A percentile compares a stretch with the other conserved stretches of the same genome.
Conservation (phyloP, 164 flowering plant genomes). For the Annona squamosa region DNA sequence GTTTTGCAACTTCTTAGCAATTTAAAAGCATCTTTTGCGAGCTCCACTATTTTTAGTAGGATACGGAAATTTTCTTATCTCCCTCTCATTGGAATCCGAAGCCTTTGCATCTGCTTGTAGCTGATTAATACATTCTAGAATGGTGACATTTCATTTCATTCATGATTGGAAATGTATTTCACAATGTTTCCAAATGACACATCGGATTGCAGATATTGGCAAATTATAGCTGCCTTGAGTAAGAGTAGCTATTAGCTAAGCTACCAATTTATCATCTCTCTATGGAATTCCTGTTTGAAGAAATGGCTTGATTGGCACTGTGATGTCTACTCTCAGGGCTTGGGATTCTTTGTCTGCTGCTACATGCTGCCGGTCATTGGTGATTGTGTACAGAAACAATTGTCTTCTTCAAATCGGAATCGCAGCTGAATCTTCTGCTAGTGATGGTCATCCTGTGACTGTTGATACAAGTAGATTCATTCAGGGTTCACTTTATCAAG, state of each 20-base stretch:
- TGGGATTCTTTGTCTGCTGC: slow-evolving; percentile 73
- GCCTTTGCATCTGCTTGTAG: no score
- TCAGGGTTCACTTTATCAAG: slow-evolving; percentile 62
- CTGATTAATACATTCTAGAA: no score
- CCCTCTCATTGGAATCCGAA: no score
- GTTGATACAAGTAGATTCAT: slow-evolving; percentile 61
- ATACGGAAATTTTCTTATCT: no score
- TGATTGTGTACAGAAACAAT: slow-evolving; percentile 48
- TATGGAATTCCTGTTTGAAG: background rate
- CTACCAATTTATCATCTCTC: background rate
- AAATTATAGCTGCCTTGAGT: no score
- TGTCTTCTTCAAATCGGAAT: slow-evolving; percentile 77
- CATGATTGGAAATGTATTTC: no score
- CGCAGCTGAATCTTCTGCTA: slow-evolving; percentile 48
- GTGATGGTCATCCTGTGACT: slow-evolving; percentile 32
- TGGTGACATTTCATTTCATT: no score
- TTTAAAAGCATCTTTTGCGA: background rate
- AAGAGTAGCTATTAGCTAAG: no score
- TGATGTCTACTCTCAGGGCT: slow-evolving; percentile 38
- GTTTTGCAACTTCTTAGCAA: background rate
- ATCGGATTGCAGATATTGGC: no score
- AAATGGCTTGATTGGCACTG: background rate
- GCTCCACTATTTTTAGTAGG: no score
- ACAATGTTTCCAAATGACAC: no score
- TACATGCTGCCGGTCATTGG: slow-evolving; percentile 83